Percentiles rank a stretch among this genome's conserved stretches.
Evolutionary conservation across 495 filamentous ascomycete genomes (phyloP).

Genomic region (Opeltia flavorubescens): DNA sequence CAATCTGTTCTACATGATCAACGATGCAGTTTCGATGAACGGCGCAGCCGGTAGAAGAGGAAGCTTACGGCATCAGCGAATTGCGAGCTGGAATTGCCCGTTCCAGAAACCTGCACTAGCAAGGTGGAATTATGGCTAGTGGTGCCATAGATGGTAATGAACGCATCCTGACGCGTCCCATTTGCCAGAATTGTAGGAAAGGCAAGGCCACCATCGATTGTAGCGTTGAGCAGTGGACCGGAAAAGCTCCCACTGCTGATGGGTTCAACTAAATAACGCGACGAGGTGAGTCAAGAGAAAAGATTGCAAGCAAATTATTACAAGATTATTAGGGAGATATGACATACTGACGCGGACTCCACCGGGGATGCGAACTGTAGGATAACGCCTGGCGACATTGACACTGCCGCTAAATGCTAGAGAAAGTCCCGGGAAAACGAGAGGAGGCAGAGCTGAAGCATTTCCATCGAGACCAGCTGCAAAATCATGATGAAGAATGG

Average conservation of each 20-base stretch:
- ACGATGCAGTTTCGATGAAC: too few relatives aligned
- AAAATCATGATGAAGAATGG: too few relatives aligned
- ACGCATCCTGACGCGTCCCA: not conserved
- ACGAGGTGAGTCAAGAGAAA: not conserved
- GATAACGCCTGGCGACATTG: not conserved
- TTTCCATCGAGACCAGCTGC: too few relatives aligned
- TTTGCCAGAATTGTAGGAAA: not conserved
- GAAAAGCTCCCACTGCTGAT: not conserved
- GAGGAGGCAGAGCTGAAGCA: too few relatives aligned
- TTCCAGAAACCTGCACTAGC: not conserved
- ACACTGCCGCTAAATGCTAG: not conserved
- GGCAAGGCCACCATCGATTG: not conserved
- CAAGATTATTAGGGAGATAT: not conserved
- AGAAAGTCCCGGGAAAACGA: too few relatives aligned
- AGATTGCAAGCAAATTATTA: not conserved
- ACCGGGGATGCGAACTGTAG: not conserved
- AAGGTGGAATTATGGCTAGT: not conserved
- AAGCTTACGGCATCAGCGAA: not conserved
- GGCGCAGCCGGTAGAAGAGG: too few relatives aligned
- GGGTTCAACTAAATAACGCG: too few relatives aligned
- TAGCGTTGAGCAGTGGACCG: not conserved
- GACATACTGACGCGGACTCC: not conserved
- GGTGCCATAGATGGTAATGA: not conserved
- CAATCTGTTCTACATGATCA: too few relatives aligned
- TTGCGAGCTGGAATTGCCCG: not conserved